A percentile compares a stretch with the other conserved stretches of the same genome.
phyloP scores from a whole-genome alignment of 2,329 filamentous ascomycete genomes.

The Aspergillus pseudoglaucus region DNA sequence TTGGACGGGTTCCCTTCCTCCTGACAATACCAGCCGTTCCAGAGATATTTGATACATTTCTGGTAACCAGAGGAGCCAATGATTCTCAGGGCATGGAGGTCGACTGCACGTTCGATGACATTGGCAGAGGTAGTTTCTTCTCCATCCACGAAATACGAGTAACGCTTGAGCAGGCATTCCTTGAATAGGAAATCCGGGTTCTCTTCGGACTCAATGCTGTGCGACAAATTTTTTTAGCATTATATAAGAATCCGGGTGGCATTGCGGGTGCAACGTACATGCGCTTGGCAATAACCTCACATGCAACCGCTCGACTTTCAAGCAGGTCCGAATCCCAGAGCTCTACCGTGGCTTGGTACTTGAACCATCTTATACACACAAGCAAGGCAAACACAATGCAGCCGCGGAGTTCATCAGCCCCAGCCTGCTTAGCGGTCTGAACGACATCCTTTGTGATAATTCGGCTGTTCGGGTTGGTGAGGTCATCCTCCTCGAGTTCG shows the following conservation, averaged over 20 bases:
- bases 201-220: constrained; percentile 76
- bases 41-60: constrained; percentile 87
- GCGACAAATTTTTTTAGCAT: constrained; percentile 7
- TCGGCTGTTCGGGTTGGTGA: constrained; percentile 75
- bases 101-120: constrained; percentile 87
- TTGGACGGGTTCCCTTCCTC: constrained; percentile 84
- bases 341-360: constrained; percentile 68
- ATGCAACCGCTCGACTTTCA: constrained; percentile 69
- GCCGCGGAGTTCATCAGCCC: constrained; percentile 63
- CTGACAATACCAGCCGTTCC: constrained; percentile 95
- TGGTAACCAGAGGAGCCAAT: constrained; percentile 94
- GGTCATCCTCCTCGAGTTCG: constrained; percentile 68
- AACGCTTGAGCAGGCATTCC: constrained; percentile 76
- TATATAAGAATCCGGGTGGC: background rate
- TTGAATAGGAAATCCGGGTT: constrained; percentile 73
- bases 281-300: constrained; percentile 84
- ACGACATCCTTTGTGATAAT: constrained; percentile 78
- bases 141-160: constrained; percentile 69
- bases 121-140: constrained; percentile 71
- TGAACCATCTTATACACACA: constrained; percentile 69
- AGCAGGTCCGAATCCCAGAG: constrained; percentile 90
- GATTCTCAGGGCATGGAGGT: constrained; percentile 79
- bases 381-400: constrained; percentile 83
- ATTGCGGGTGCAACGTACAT: constrained; percentile 31
- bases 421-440: constrained; percentile 73